Evolutionary conservation across 345 rosid species (phyloP), one percentile per base, ranked within the genome.

Genomic region (Anacardium occidentale): DNA sequence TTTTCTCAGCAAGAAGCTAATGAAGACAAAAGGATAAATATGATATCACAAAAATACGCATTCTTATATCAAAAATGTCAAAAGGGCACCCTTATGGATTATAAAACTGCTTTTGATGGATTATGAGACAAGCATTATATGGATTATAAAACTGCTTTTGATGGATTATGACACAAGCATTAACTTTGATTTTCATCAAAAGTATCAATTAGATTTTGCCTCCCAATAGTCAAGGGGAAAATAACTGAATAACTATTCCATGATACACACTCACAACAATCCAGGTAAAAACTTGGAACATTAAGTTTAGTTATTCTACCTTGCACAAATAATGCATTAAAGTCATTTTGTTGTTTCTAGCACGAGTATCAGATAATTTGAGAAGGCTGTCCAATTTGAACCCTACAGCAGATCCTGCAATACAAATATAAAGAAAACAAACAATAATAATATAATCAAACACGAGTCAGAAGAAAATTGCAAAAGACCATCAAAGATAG

Each of bases 331-430:
- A 93, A 82, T 93, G 98, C 97, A 91, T 90, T 73, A 91, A 81
- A 62, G 97, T 94, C 97, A 92, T 94, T 84, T 89, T 94, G 80
- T 88, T 94, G 83, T 94, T 94, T 83, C 77, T 88, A 24, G 98
- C 98, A 74, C 98, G 97, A 62, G 97, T 92, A 81, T 94, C 98
- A 22, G 98, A 94, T 79, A 94, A 78, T 71, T 94, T 94, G 37
- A 94, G 95, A 82, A 94, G 98, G 84, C 98, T 94, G 74, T 92
- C 98, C 82, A 94, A 80, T 86, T 94, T 94, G 86, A 94, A 94
- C 66, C 98, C 98, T 69, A 94, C 89, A 45, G 98, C 98, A 68
- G 98, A 88, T 51, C 98, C 98, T 94, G 81, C 62, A 81, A 78
- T 64, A 65, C 62, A 66, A 71, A 60, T 50, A 68, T 34, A 52